Conservation (phyloP, 805 yeast genomes). For the Lipomyces orientalis region DNA sequence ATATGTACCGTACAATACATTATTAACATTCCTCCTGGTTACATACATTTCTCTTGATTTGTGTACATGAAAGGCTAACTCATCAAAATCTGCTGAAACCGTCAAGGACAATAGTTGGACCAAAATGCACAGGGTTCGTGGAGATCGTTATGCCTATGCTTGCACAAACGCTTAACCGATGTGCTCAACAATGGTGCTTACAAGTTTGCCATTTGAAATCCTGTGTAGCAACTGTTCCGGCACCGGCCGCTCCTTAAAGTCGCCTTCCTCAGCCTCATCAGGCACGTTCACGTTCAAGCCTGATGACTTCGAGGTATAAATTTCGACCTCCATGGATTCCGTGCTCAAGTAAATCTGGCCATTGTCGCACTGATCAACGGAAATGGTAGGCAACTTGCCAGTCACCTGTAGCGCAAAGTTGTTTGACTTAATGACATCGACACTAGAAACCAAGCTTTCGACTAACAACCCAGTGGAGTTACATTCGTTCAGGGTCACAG, state of each 20-base stretch:
- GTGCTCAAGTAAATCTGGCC: constrained; percentile 80
- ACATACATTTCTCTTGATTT: neutral
- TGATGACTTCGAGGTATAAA: constrained; percentile 84
- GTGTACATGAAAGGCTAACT: neutral
- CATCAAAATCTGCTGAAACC: neutral
- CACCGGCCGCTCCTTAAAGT: constrained; percentile 77
- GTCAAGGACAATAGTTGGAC: neutral
- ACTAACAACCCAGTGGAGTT: constrained; percentile 75
- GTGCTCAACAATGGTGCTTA: constrained; percentile 79
- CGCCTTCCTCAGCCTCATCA: constrained; percentile 66
- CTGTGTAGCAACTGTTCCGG: constrained; percentile 92
- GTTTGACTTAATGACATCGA: constrained; percentile 81
- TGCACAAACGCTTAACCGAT: constrained; percentile 56
- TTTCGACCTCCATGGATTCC: constrained; percentile 72
- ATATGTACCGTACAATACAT: neutral
- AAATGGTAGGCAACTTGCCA: constrained; percentile 81
- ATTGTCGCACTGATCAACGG: constrained; percentile 86
- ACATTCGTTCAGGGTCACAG: constrained; percentile 79
- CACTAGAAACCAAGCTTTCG: constrained; percentile 83
- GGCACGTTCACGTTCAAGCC: constrained; percentile 87
- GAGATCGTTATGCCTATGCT: neutral
- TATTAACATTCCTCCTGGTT: neutral
- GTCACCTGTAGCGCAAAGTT: constrained; percentile 85
- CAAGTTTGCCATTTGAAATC: constrained; percentile 62
- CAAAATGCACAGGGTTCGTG: no score